Evolutionary conservation across 2,329 filamentous ascomycete genomes (phyloP), one percentile per base, ranked within the genome.

Genomic region (Orbilia quercus): DNA sequence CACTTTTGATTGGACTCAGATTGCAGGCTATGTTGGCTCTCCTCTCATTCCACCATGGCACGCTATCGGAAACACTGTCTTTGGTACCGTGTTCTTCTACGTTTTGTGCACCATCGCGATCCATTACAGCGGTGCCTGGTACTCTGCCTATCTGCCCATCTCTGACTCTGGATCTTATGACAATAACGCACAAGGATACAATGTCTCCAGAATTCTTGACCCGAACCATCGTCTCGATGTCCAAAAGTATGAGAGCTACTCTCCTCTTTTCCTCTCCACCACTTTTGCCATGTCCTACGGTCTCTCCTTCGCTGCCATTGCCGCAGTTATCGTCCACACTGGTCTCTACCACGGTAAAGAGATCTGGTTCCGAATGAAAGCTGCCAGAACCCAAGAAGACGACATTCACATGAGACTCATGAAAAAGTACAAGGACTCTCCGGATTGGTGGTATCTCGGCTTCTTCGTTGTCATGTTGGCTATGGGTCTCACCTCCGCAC

Each of bases 1-100:
- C 31, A 91, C 89, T 0, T 91, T 92, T 77, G 90, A 92, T 81
- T 91, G 90, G 89, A 89, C 88, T 3, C 88, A 91, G 76, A 84
- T 91, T 58, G 84, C 88, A 1, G 90, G 88, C 50, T 91, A 86
- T 73, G 83, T 90, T 57, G 86, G 86, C 28, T 90, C 87, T 7
- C 89, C 89, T 18, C 80, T 91, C 38, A 88, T 91, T 54, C 86
- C 88, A 1, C 89, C 89, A 3, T 91, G 88, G 87, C 86, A 89
- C 78, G 89, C 89, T 7, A 91, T 91, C 75, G 88, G 87, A 66
- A 92, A 92, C 78, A 90, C 88, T 0, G 79, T 90, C 42, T 86
- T 91, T 34, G 89, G 89, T 14, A 85, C 91, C 25, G 82, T 90
- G 0, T 23, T 85, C 0, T 91, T 90, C 78, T 90, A 87, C 78